A percentile compares a stretch with the other conserved stretches of the same genome.
Evolutionary conservation across 73 alveolate genomes (phyloP).

Genomic region (Paramecium sonneborni): DNA sequence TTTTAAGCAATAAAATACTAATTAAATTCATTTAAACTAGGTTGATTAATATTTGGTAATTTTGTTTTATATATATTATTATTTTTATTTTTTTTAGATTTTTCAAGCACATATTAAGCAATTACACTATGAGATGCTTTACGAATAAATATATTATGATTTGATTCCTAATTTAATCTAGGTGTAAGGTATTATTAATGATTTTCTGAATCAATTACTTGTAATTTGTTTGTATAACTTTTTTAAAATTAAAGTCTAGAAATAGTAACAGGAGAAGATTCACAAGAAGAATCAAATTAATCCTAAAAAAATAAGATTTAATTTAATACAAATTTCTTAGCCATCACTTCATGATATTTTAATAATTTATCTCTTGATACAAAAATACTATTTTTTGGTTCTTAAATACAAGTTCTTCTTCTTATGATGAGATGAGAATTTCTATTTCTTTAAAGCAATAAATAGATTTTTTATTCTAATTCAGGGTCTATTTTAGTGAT

Average conservation of each 20-base stretch:
- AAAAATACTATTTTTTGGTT: not conserved
- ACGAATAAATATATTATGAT: not conserved
- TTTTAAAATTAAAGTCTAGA: not conserved
- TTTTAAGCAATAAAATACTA: not conserved
- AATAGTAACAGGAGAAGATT: not conserved
- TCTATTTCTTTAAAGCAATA: not conserved
- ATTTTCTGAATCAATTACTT: not conserved
- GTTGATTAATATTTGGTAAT: not conserved
- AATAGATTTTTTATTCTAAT: not conserved
- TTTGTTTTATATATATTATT: not conserved
- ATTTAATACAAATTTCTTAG: not conserved
- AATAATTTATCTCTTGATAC: not conserved
- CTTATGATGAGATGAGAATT: not conserved
- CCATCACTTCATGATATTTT: not conserved
- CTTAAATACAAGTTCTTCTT: not conserved
- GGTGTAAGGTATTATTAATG: not conserved
- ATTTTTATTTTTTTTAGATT: not conserved
- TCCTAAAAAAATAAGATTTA: not conserved
- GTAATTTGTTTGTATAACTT: not conserved
- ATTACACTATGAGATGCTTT: not conserved
- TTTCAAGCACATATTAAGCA: not conserved
- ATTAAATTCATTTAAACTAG: not conserved
- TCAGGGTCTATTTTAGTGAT: not conserved
- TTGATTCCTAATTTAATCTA: not conserved
- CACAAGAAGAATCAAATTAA: constrained; percentile 21